Evolutionary conservation across 352 stramenopile species (phyloP).

Genomic region (Phytophthora fragariaefolia): DNA sequence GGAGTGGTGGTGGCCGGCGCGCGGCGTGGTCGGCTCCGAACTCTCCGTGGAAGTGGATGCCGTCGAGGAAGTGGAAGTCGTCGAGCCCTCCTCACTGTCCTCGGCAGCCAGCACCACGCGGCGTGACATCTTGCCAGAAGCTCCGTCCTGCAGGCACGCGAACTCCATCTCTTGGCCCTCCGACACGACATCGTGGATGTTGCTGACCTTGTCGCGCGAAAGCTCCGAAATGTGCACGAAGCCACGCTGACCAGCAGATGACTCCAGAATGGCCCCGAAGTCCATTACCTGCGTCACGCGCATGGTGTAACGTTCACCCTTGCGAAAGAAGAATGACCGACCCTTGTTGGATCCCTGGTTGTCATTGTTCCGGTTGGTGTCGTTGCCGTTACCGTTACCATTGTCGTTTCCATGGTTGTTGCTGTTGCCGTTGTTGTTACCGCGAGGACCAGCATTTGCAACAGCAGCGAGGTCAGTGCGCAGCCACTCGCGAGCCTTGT

Average conservation of each 20-base stretch:
- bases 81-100: conserved; percentile 15
- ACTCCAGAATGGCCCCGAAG: conserved; percentile 94
- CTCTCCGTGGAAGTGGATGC: neutral
- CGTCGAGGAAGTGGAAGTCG: conserved; percentile 8
- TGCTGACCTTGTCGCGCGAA: conserved; percentile 61
- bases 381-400: conserved; percentile 4
- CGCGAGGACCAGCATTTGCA: conserved; percentile 13
- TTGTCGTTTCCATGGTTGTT: conserved; percentile 7
- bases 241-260: conserved; percentile 81
- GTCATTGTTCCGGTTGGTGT: conserved; percentile 17
- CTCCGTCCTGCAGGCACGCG: conserved; percentile 77
- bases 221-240: conserved; percentile 97
- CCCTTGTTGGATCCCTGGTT: conserved; percentile 20
- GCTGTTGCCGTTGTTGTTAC: conserved; percentile 24
- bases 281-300: conserved; percentile 95
- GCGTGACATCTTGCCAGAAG: conserved; percentile 85
- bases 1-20: conserved; percentile 30
- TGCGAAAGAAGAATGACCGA: conserved; percentile 74
- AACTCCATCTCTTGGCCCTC: conserved; percentile 83
- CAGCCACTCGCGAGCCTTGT: conserved; percentile 81
- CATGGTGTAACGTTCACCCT: conserved; percentile 92
- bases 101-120: conserved; percentile 52
- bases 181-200: conserved; percentile 68
- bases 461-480: conserved; percentile 43
- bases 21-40: conserved; percentile 8